A percentile compares a stretch with the other conserved stretches of the same genome.
Conservation (phyloP, 805 yeast species). For the Candida coquimbonensis region DNA sequence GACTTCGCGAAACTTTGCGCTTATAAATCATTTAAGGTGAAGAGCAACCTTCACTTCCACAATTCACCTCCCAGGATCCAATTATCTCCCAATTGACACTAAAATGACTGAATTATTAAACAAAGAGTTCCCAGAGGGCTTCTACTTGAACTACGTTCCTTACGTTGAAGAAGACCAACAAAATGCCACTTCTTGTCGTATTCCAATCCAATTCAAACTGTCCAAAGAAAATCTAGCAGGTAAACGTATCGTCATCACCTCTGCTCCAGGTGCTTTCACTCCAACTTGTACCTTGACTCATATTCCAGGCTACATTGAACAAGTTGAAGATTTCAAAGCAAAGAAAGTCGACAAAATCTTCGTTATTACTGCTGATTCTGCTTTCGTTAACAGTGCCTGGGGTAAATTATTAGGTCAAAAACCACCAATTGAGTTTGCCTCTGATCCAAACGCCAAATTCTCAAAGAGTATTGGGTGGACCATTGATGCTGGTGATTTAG, state of each 20-base stretch:
- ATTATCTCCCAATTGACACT: no score
- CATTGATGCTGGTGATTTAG: slow-evolving; percentile 46
- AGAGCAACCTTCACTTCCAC: background rate
- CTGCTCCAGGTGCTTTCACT: slow-evolving; percentile 85
- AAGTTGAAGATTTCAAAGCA: slow-evolving; percentile 41
- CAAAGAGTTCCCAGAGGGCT: slow-evolving; percentile 24
- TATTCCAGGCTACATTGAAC: slow-evolving; percentile 57
- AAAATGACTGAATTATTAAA: slow-evolving; percentile 17
- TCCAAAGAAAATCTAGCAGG: slow-evolving; percentile 21
- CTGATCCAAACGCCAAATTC: slow-evolving; percentile 59
- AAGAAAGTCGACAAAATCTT: slow-evolving; percentile 57
- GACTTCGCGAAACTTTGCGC: background rate
- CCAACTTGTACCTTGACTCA: slow-evolving; percentile 73
- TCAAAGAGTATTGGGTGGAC: slow-evolving; percentile 53
- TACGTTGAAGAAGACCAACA: slow-evolving; percentile 21
- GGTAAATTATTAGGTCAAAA: slow-evolving; percentile 34
- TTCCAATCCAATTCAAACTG: slow-evolving; percentile 20
- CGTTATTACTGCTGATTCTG: slow-evolving; percentile 62
- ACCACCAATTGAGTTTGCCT: slow-evolving; percentile 41
- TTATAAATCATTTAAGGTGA: no score
- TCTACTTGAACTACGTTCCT: slow-evolving; percentile 24
- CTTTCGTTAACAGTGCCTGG: slow-evolving; percentile 69
- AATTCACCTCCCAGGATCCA: no score
- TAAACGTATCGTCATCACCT: slow-evolving; percentile 50
- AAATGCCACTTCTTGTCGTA: slow-evolving; percentile 19